Evolutionary conservation across 768 basidiomycete species (phyloP), one percentile per base, ranked within the genome.

Genomic region (Kwoniella newhampshirensis): DNA sequence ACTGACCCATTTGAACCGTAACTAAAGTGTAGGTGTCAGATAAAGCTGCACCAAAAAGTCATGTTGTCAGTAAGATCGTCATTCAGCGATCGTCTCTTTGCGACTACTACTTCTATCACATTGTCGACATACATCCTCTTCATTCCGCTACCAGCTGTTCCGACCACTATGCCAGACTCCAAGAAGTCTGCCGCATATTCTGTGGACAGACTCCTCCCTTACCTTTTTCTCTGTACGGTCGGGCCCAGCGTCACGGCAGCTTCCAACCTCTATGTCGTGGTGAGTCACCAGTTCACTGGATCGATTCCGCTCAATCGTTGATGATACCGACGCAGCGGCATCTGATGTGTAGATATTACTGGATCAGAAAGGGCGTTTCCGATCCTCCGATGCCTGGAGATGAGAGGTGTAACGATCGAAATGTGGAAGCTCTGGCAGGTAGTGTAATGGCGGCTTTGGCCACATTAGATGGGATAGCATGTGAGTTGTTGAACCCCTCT

Each of bases 181-280:
- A 51, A 51, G 42, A 32, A 51, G n/a, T 28, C 30, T 13, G 27
- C 39, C 17, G 35, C 50, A 7, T 61, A 53, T 25, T 48, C 60
- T 15, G 45, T 67, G 11, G 62, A 56, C 25, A 49, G 64, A 12
- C 53, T 73, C 0, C 45, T 73, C 11, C 71, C 71, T 0, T 73
- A 70, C 46, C 51, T 64, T 4, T 64, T 73, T 48, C 50, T 70
- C 0, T 64, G 66, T 51, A 73, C 71, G 25, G 61, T 73, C 17
- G 71, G 71, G 13, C 71, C 71, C 5, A 64, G 62, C 28, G 66
- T 73, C 15, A 66, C 68, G 3, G 71, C 71, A 15, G 67, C 71
- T n/a, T 67, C 68, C 18, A 56, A 62, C 8, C 59, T 73, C 20
- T 67, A 62, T 37, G 57, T 73, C 37, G 66, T 68, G 18, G 71